Evolutionary conservation across 2,329 filamentous ascomycete species (phyloP), one percentile per base, ranked within the genome.

Genomic region (Pestalotiopsis sp.): DNA sequence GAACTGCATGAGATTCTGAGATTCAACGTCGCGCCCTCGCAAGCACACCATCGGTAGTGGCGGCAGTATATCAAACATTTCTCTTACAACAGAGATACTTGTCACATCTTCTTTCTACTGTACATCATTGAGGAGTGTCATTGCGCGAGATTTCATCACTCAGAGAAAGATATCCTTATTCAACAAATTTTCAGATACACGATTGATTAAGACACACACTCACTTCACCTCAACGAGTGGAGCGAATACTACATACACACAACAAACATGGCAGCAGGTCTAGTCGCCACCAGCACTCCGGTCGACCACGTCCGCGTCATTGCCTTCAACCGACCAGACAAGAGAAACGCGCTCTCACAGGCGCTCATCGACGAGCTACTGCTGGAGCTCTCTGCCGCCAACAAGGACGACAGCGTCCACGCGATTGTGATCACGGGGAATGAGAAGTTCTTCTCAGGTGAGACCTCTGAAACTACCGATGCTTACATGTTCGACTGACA

Each of bases 331-430:
- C 82, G 88, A 2, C 87, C 86, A 2, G 80, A 82, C 61, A 89
- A 90, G 76, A 82, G 86, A 67, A 90, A 90, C 80, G 87, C 88
- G 11, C 83, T 90, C 68, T 89, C 86, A 2, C 80, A 82, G 67
- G 76, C 77, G 61, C 84, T 89, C 78, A 84, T 87, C 71, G 73
- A 76, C 68, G 80, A 87, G 61, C 77, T 88, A 4, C 74, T 83
- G 17, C 70, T 64, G 11, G 72, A 74, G 65, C 74, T 80, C 63
- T 63, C 67, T 58, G 56, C 76, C 71, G 31, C 73, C 73, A 61
- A 73, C 52, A 25, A 75, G 78, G 63, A 66, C 23, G 12, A 17
- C 25, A 31, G 20, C 45, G n/a, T 66, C 27, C 23, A 66, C 25
- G 49, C 63, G 13, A 58, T 66, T 57, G 63, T 66, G 11, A 39